These are phyloP conservation scores for Blastobotrys peoriensis DNA, from an alignment of 805 yeast species.

Conservation along the genomic window DNA sequence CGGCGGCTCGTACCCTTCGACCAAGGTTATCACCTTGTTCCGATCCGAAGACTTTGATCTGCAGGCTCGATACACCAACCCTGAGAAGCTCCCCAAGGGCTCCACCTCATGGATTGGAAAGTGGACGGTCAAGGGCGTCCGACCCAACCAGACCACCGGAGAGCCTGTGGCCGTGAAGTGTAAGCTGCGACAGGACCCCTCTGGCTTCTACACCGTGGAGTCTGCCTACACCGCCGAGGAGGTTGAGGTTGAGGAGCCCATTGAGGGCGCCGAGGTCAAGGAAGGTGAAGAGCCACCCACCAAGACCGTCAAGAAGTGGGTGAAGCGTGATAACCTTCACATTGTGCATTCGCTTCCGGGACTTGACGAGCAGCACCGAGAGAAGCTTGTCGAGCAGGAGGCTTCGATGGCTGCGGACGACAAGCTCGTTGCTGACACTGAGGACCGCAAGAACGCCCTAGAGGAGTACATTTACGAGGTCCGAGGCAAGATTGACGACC, in stretches of 20 bases:
- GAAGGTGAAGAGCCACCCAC: constrained; percentile 65
- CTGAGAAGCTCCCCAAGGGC: constrained; percentile 65
- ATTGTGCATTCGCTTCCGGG: constrained; percentile 50
- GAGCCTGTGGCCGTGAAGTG: constrained; percentile 81
- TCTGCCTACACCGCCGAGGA: constrained; percentile 94
- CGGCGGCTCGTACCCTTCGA: constrained; percentile 88
- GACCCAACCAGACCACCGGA: constrained; percentile 55
- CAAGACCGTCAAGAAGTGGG: constrained; percentile 85
- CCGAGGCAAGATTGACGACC: constrained; percentile 94
- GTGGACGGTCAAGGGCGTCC: constrained; percentile 85
- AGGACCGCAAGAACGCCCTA: constrained; percentile 95
- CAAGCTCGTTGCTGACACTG: constrained; percentile 96
- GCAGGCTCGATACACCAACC: constrained; percentile 79
- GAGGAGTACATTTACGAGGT: constrained; percentile 98
- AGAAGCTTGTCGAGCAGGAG: constrained; percentile 72
- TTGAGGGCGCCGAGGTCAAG: constrained; percentile 57
- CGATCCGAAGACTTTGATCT: constrained; percentile 84
- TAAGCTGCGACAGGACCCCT: constrained; percentile 94
- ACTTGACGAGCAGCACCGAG: constrained; percentile 58
- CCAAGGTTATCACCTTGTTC: constrained; percentile 90
- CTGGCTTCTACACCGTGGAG: constrained; percentile 91
- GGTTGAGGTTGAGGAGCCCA: constrained; percentile 78
- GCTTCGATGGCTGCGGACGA: constrained; percentile 79
- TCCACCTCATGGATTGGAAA: constrained; percentile 60
- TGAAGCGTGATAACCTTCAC: constrained; percentile 76